A percentile compares a stretch with the other conserved stretches of the same genome.
Evolutionary conservation across 495 filamentous ascomycete genomes (phyloP).

Genomic region (Peziza echinospora): DNA sequence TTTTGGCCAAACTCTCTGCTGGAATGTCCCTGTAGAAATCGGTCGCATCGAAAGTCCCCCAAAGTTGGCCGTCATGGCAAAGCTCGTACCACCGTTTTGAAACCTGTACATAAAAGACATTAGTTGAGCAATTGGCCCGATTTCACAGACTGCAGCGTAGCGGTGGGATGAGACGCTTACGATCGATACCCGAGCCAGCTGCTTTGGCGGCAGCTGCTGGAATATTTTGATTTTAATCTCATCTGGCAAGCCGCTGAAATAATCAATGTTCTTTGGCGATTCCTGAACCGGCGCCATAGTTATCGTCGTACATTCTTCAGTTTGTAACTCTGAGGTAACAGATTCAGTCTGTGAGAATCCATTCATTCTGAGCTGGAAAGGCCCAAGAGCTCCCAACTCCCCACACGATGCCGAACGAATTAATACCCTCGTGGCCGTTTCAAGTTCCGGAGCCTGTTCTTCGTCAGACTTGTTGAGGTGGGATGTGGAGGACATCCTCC

Average conservation of each 20-base stretch:
- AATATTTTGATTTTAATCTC: conserved; percentile 69
- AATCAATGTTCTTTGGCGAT: neutral
- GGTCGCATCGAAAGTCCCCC: conserved; percentile 63
- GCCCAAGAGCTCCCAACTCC: neutral
- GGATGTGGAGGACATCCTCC: neutral
- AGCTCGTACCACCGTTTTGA: conserved; percentile 59
- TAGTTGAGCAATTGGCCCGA: neutral
- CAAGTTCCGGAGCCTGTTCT: neutral
- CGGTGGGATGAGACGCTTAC: no score
- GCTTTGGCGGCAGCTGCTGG: conserved; percentile 50
- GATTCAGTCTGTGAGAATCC: no score
- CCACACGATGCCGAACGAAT: neutral
- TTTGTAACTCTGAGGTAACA: no score
- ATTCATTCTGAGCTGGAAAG: neutral
- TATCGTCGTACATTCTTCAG: no score
- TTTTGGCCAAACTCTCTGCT: conserved; percentile 57
- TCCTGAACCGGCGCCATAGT: no score
- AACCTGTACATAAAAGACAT: conserved; percentile 22
- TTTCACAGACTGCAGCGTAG: neutral
- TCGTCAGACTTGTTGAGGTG: neutral
- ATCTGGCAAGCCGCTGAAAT: conserved; percentile 6
- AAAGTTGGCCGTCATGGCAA: conserved; percentile 91
- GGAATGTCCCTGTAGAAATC: conserved; percentile 76
- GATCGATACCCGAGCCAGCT: conserved; percentile 59
- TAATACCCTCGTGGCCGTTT: no score